Conservation (phyloP, 176 grass and related monocot species). For the Paspalum vaginatum region DNA sequence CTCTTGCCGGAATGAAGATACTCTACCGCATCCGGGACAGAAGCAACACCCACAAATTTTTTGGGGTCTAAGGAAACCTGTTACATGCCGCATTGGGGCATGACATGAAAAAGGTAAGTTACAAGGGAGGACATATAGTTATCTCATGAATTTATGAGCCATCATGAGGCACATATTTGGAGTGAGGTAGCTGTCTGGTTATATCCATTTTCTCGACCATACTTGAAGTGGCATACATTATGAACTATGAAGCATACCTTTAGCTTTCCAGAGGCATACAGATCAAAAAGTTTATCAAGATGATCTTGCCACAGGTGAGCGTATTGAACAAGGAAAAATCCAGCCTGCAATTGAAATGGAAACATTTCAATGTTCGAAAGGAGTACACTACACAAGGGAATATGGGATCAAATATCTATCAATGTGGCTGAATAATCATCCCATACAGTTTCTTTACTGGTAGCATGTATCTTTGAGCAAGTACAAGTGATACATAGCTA, state of each 20-base stretch:
- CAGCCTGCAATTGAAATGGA: conserved; percentile 51
- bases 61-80: conserved; percentile 87
- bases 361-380: conserved; percentile 25
- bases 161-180: background rate
- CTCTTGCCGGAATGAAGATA: conserved; percentile 93
- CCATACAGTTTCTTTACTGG: conserved; percentile 10
- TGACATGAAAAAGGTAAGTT: conserved; percentile 5
- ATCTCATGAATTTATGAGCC: background rate
- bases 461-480: background rate
- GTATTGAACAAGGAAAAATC: conserved; percentile 75
- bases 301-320: conserved; percentile 78
- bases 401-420: background rate
- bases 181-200: background rate
- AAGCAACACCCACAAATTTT: conserved; percentile 73
- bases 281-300: conserved; percentile 66
- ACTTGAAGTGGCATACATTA: background rate
- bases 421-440: background rate
- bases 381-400: background rate
- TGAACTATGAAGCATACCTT: conserved; percentile 67
- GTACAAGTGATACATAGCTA: background rate
- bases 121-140: background rate
- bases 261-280: conserved; percentile 68
- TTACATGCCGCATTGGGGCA: background rate
- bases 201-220: background rate
- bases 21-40: conserved; percentile 88